phyloP scores from a whole-genome alignment of 148 eudicot genomes.

The Pharnaceum exiguum region DNA sequence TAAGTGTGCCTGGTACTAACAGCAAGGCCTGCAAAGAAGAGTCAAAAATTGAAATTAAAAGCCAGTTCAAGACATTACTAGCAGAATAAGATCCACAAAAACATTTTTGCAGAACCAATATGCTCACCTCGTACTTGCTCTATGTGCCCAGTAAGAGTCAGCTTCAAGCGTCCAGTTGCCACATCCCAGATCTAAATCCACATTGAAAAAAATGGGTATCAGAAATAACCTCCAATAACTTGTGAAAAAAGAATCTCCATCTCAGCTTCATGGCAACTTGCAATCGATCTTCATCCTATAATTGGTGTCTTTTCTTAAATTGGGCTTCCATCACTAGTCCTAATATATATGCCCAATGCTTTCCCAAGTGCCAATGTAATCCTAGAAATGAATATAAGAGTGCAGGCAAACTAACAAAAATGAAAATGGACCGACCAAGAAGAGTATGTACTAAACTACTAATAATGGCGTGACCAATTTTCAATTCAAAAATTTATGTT shows the following conservation, averaged over 20 bases:
- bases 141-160: conserved; percentile 96
- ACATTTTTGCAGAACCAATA: neutral
- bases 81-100: neutral
- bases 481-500: no score
- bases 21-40: conserved; percentile 72
- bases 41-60: neutral
- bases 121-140: conserved; percentile 93
- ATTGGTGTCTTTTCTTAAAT: no score
- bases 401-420: no score
- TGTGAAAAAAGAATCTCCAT: neutral
- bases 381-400: no score
- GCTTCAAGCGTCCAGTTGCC: conserved; percentile 72
- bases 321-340: no score
- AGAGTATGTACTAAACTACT: no score
- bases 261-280: no score
- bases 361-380: no score
- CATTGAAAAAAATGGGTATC: neutral
- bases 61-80: neutral
- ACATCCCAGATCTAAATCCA: conserved; percentile 85
- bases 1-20: conserved; percentile 87
- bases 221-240: neutral
- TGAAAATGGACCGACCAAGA: no score
- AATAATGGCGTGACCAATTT: no score
- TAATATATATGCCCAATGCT: no score
- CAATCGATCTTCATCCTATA: no score